Evolutionary conservation across 768 basidiomycete genomes (phyloP), one percentile per base, ranked within the genome.

Genomic region (Tricholoma sp.): DNA sequence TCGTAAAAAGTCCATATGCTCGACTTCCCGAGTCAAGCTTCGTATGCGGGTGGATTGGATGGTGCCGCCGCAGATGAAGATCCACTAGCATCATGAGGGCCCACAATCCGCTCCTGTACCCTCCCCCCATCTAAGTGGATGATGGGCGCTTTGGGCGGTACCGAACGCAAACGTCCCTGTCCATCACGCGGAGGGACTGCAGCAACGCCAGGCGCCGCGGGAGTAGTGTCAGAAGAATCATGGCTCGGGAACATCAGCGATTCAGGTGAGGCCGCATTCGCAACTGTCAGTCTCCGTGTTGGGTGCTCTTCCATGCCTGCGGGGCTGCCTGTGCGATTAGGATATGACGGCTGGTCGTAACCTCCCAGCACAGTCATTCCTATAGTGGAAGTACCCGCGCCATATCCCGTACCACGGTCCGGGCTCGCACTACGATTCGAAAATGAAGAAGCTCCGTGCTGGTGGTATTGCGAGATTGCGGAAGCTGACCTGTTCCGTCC

Each of bases 111-210:
- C 43, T 41, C 45, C 14, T 68, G 62, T 59, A 72, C 71, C 50
- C 70, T 62, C 3, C 70, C 71, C 22, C 75, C 76, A 66, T 76
- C 76, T 35, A 74, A 59, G 64, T 78, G 74, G 19, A 78, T 70
- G 39, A 76, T 58, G 14, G 71, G 71, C 31, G 70, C 63, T 53
- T 71, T 73, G 57, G 70, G 71, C 18, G 68, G 64, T 21, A 59
- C 57, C 12, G 59, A 61, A 69, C 74, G 51, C 35, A 62, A 14
- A 27, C 63, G 60, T 16, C 63, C 63, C 22, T 64, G 62, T 54
- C 63, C 61, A 39, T 73, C 73, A 29, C 56, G 57, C 35, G 41
- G 60, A 14, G 46, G 61, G 34, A 27, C 54, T 54, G 53, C 52
- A 18, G 27, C 31, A 50, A 27, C 8, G 16, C 18, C 47, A 8